Base-by-base conservation (phyloP, 2,329 filamentous ascomycete genomes). In the Meredithiella fracta region DNA sequence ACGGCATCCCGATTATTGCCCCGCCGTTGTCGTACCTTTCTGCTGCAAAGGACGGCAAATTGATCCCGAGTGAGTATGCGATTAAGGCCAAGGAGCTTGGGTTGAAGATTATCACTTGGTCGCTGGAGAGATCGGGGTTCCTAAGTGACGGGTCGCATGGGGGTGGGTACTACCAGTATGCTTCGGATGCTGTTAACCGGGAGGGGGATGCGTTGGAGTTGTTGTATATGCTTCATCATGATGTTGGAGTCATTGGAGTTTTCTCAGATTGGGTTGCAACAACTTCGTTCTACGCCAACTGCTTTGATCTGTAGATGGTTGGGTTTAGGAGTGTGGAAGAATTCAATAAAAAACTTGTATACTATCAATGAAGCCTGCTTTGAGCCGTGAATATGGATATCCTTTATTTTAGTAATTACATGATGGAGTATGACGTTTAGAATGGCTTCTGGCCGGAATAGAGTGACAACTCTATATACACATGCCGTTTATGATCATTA, bases 251-350 rank as follows among this genome's bases (percentile, higher is more conserved):
- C 14, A 66, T 69, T 29, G 80, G 73, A 3, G 73, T 86, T 59
- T 86, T 86, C 62, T 75, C 76, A 3, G 83, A 86, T 65, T 86
- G 83, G 83, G 76, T 77, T 15, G 77, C 79, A 9, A 83, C 82
- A 0, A 75, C 79, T 6, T 83, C 80, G 0, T 86, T 82, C 61
- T 86, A 84, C 66, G 83, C 82, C 60, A 86, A 84, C 62, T 86
- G 83, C 67, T 79, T 85, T 60, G 75, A 66, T 14, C 58, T 67
- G 9, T 63, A 64, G 29, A 34, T 44, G 51, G 29, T 34, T 34
- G 29, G 29, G 29, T 34, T n/a, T n/a, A 34, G 5, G 29, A 34
- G 29, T 34, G 11, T 34, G 11, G 42, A 47, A 29, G 29, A 51
- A 37, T 31, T n/a, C n/a, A n/a, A n/a, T n/a, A n/a, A n/a, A n/a